Evolutionary conservation across 2,329 filamentous ascomycete genomes (phyloP), one percentile per base, ranked within the genome.

Genomic region (Epichloe sylvatica): DNA sequence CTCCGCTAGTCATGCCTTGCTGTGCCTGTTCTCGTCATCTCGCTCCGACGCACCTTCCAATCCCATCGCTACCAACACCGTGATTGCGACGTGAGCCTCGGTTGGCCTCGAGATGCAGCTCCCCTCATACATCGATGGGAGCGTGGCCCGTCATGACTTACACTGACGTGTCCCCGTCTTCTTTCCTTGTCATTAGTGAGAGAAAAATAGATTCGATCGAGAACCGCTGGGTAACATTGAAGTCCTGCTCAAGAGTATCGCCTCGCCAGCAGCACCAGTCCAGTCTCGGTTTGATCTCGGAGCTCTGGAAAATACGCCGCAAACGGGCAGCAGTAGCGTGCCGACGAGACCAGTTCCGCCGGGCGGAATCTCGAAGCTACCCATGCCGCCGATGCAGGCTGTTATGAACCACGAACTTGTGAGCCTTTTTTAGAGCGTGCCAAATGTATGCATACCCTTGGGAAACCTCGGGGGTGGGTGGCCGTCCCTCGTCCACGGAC

Each of bases 371-470:
- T 63, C 66, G n/a, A 73, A 76, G 48, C 61, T 79, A n/a, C 69
- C 71, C 3, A 70, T 79, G 66, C 76, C 76, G 7, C 75, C 76
- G 0, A 70, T 74, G 62, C 64, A 69, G 5, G 60, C 73, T 2
- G 75, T 78, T 2, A 67, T 76, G 2, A 61, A n/a, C n/a, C n/a
- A n/a, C n/a, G n/a, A n/a, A 62, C 8, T 78, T 2, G 67, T 76
- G 2, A 61, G 62, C 8, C 59, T 75, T 37, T 60, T 79, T n/a
- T n/a, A n/a, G 44, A 72, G 47, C 67, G 72, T 42, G 63, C 73
- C 45, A 75, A 72, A 58, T 60, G 72, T 70, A 62, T 50, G 59
- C 43, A 23, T 40, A 38, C 2, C 8, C 23, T 4, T 4, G 30
- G 19, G 21, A 19, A 21, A 1, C 21, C 21, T 21, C 21, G 21